Conservation (phyloP, 495 filamentous ascomycete genomes). For the Lineolata rhizophorae region DNA sequence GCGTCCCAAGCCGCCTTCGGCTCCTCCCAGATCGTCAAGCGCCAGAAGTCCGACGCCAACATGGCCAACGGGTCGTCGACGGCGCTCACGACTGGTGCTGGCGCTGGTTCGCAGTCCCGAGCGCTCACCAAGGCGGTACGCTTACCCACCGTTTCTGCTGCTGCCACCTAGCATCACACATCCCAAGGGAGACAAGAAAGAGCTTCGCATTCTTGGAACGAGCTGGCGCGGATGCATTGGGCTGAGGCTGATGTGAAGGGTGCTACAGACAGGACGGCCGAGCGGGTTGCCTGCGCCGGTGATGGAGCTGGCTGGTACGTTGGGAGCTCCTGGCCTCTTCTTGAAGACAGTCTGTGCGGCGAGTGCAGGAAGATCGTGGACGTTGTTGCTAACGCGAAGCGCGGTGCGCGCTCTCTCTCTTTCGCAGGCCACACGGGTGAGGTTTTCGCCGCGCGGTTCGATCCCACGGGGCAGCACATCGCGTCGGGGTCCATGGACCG, state of each 20-base stretch:
- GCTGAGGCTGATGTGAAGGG: constrained; percentile 12
- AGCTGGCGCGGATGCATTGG: constrained; percentile 3
- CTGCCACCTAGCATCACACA: too few species aligned
- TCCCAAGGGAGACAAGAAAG: too few species aligned
- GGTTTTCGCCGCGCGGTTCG: constrained; percentile 79
- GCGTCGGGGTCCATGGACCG: constrained; percentile 93
- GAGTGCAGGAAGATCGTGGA: too few species aligned
- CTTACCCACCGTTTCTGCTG: too few species aligned
- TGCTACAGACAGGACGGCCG: constrained; percentile 48
- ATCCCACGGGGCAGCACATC: constrained; percentile 66
- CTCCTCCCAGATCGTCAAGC: constrained; percentile 65
- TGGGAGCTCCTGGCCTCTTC: background rate
- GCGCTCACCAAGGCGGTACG: constrained; percentile 66
- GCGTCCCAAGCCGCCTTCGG: constrained; percentile 61
- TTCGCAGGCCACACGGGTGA: constrained; percentile 45
- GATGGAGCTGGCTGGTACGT: constrained; percentile 74
- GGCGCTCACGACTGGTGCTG: constrained; percentile 41
- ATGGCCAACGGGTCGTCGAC: constrained; percentile 38
- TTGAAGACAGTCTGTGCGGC: background rate
- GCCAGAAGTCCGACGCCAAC: constrained; percentile 52
- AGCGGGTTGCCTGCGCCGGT: constrained; percentile 77
- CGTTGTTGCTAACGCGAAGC: too few species aligned
- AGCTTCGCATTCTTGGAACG: constrained; percentile 3
- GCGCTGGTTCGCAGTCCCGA: constrained; percentile 42
- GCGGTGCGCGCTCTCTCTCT: too few species aligned